phyloP scores from a whole-genome alignment of 495 filamentous ascomycete species.

The Amorphotheca resinae region DNA sequence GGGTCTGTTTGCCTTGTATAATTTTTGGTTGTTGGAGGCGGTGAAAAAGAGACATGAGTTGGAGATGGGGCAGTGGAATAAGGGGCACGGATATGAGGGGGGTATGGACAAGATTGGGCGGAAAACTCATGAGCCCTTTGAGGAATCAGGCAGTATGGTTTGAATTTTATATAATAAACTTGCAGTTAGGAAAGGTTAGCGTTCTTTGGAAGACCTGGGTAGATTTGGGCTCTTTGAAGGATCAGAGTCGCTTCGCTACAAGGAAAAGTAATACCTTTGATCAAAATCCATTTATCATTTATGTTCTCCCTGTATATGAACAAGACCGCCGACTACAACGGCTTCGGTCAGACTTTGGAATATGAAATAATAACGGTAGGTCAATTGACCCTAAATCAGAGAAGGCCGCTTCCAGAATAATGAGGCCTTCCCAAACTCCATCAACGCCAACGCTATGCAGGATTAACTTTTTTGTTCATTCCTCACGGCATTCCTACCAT shows the following conservation, averaged over 20 bases:
- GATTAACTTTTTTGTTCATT: background rate
- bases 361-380: background rate
- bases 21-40: constrained; percentile 21
- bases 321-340: constrained; percentile 40
- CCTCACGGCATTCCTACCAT: constrained; percentile 26
- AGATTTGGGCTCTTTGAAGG: too few species aligned
- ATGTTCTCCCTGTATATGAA: constrained; percentile 16
- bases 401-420: background rate
- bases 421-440: background rate
- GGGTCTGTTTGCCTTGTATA: constrained; percentile 26
- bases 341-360: constrained; percentile 27
- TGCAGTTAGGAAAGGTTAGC: too few species aligned
- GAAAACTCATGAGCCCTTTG: constrained; percentile 7
- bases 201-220: too few species aligned
- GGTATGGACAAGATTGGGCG: constrained; percentile 13
- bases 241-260: background rate
- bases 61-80: constrained; percentile 9
- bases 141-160: constrained; percentile 16
- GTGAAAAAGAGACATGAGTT: constrained; percentile 21
- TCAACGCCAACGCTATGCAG: constrained; percentile 33
- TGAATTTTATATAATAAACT: too few species aligned
- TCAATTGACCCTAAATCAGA: background rate
- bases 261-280: background rate
- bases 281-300: background rate
- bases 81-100: constrained; percentile 4